Base-by-base conservation (phyloP, 2,329 filamentous ascomycete genomes). In the Lecanosticta acicola region DNA sequence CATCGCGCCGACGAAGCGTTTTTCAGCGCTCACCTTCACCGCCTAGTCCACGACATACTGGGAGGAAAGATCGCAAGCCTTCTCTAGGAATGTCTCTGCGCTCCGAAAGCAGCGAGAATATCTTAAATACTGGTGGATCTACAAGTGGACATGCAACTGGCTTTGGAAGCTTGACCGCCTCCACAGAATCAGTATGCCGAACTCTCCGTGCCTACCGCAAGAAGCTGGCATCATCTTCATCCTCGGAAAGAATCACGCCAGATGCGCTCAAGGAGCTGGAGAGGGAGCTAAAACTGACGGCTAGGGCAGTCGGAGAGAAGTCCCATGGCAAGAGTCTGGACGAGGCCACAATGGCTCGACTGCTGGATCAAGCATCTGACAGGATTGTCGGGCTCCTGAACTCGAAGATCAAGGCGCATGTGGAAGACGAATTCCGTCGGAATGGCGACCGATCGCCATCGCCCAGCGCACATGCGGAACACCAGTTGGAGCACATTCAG, bases 301-400 rank as follows among this genome's bases (percentile, higher is more conserved):
- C 69, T 13, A 59, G 69, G 26, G 68, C 64, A 3, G 58, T 77
- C 3, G 67, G 67, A 4, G 71, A 74, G 41, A 66, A 62, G 21
- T 58, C 56, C 21, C 68, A 68, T 36, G 60, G 61, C 10, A 69
- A 65, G 29, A 57, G 39, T 10, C 48, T 72, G n/a, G 68, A 71
- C 43, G 71, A 73, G 53, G 63, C 59, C 1, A 62, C 62, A 4
- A 66, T 74, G 62, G 61, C 65, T 33, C 82, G 81, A 40, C 67
- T 89, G 36, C 69, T 90, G 5, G 85, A 88, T 55, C 80, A 87
- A 66, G 88, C 88, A 59, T 86, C 83, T 2, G 83, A 87, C 59
- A 75, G 81, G 49, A 69, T 90, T 39, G 79, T 87, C 4, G 79
- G 74, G 24, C 74, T 88, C 65, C 72, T 90, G 36, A 84, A 89